phyloP scores from a whole-genome alignment of 2,329 filamentous ascomycete species.

The Arthrinium phaeospermum region DNA sequence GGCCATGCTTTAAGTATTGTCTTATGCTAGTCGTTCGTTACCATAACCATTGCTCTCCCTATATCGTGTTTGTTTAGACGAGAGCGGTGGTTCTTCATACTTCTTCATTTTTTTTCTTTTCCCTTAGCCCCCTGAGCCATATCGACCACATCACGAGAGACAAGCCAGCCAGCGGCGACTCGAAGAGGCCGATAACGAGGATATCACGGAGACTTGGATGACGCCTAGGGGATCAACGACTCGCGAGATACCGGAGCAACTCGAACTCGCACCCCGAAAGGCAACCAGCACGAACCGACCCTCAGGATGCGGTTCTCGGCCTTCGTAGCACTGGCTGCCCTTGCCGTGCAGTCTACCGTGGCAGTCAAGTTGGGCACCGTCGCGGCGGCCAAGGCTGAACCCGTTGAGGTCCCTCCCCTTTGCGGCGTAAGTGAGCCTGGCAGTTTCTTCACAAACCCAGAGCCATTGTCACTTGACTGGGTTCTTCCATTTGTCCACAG shows the following conservation, averaged over 20 bases:
- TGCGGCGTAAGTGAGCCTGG: slow-evolving; percentile 7
- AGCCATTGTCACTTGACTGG: not conserved
- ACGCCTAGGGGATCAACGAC: not conserved
- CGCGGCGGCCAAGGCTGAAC: not conserved
- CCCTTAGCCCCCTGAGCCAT: not conserved
- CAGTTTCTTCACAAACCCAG: not conserved
- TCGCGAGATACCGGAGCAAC: not conserved
- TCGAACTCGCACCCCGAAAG: not conserved
- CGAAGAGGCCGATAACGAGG: not conserved
- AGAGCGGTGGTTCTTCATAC: not conserved
- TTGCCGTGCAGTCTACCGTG: not conserved
- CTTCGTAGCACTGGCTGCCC: not conserved
- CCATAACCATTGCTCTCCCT: not conserved
- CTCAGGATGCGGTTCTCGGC: not conserved
- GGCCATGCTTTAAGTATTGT: not conserved
- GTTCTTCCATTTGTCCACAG: not conserved
- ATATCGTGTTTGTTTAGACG: not conserved
- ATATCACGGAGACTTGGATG: not conserved
- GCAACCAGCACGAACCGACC: not conserved
- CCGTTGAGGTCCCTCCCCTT: not conserved
- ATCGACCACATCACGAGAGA: not conserved
- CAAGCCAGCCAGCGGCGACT: not conserved
- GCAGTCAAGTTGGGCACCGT: not conserved
- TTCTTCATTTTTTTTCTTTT: not conserved
- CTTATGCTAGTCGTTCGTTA: not conserved